phyloP scores from a whole-genome alignment of 2,329 filamentous ascomycete species.

The Trichoderma oligosporum region DNA sequence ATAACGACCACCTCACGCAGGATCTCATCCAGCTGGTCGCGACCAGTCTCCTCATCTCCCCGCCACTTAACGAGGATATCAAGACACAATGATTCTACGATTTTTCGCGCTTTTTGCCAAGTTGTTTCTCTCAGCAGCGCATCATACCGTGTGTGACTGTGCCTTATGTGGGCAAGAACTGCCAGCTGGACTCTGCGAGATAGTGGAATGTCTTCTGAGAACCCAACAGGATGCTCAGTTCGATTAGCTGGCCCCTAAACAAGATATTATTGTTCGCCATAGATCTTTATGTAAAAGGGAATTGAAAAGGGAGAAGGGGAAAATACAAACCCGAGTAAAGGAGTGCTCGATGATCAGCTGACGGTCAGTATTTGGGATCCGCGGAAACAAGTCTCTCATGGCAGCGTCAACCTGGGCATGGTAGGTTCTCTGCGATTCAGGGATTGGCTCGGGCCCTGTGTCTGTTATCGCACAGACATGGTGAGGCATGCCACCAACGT shows the following conservation, averaged over 20 bases:
- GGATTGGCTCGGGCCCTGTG: slow-evolving; percentile 54
- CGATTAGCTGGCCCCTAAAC: slow-evolving; percentile 48
- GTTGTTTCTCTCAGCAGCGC: slow-evolving; percentile 54
- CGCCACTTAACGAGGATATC: slow-evolving; percentile 68
- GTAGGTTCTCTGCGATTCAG: slow-evolving; percentile 56
- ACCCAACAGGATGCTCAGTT: slow-evolving; percentile 55
- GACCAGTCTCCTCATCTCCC: slow-evolving; percentile 65
- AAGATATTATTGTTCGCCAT: slow-evolving; percentile 21
- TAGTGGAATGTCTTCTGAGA: slow-evolving; percentile 53
- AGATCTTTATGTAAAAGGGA: not conserved
- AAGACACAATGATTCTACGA: slow-evolving; percentile 58
- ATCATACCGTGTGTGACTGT: slow-evolving; percentile 65
- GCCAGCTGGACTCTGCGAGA: slow-evolving; percentile 62
- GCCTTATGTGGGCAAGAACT: slow-evolving; percentile 62
- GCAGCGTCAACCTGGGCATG: slow-evolving; percentile 59
- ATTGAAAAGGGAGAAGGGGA: not conserved
- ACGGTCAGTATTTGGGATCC: slow-evolving; percentile 62
- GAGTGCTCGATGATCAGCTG: slow-evolving; percentile 59
- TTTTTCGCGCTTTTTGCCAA: slow-evolving; percentile 58
- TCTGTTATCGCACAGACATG: slow-evolving; percentile 23
- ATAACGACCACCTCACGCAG: slow-evolving; percentile 64
- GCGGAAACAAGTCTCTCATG: slow-evolving; percentile 60
- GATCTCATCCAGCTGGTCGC: slow-evolving; percentile 64
- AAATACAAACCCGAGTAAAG: slow-evolving; percentile 55
- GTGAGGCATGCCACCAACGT: slow-evolving; percentile 28